These are phyloP conservation scores for Fusarium poae DNA, from an alignment of 2,329 filamentous ascomycete genomes.

Conservation along the genomic window DNA sequence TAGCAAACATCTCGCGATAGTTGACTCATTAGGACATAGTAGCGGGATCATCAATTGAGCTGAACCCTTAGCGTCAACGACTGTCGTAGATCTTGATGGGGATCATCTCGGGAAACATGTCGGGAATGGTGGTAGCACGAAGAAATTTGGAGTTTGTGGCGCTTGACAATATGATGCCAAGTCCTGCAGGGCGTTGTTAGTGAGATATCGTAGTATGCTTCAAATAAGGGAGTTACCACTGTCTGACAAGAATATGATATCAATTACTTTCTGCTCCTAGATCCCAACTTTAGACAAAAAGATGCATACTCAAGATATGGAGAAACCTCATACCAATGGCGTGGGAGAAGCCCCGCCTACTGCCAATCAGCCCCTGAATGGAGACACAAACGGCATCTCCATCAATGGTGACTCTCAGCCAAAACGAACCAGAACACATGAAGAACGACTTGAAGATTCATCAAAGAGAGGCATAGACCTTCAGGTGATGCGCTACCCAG, in stretches of 20 bases:
- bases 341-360: not conserved
- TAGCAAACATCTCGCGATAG: not conserved
- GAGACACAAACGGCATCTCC: not conserved
- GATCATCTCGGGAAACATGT: conserved; percentile 18
- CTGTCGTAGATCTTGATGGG: not conserved
- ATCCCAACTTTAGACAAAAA: fast-evolving
- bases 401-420: not conserved
- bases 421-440: conserved; percentile 3
- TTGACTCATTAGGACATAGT: not conserved
- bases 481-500: conserved; percentile 33
- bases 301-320: not conserved
- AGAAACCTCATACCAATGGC: conserved; percentile 1
- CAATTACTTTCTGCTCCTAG: fast-evolving
- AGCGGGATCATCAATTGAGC: not conserved
- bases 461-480: conserved; percentile 16
- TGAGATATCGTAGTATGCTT: not conserved
- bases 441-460: conserved; percentile 7
- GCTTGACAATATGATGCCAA: conserved; percentile 4
- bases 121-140: conserved; percentile 14
- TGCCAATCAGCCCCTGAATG: not conserved
- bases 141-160: not conserved
- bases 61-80: not conserved
- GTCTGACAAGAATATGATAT: not conserved
- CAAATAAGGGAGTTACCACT: conserved; percentile 7
- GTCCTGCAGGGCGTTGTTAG: not conserved